Conservation (phyloP, 768 basidiomycete species). For the Trametes elegans region DNA sequence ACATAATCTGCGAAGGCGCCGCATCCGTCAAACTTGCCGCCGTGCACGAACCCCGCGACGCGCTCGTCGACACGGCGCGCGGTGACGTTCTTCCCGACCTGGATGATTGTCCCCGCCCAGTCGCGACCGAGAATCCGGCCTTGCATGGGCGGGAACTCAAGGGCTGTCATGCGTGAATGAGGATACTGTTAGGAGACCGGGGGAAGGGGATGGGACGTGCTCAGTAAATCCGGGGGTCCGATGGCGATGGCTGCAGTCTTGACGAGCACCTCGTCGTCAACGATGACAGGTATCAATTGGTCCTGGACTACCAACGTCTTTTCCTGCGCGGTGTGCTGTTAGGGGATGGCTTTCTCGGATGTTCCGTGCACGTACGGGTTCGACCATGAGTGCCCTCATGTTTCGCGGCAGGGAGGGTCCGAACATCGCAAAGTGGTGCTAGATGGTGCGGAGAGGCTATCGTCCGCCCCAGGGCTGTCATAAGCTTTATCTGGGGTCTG, state of each 20-base stretch:
- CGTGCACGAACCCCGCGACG: conserved; percentile 25
- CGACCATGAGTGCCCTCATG: not conserved
- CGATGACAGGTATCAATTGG: conserved; percentile 5
- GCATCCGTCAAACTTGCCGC: conserved; percentile 10
- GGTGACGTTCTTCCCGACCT: conserved; percentile 21
- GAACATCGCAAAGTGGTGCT: not conserved
- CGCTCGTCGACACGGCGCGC: conserved; percentile 23
- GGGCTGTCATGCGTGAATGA: not conserved
- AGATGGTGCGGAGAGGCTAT: no score
- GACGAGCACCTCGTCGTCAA: conserved; percentile 20
- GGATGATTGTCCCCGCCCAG: conserved; percentile 25
- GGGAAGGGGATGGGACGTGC: not conserved
- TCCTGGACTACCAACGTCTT: not conserved
- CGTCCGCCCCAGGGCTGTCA: no score
- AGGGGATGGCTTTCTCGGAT: not conserved
- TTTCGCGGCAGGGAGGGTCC: not conserved
- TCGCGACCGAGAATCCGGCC: conserved; percentile 26
- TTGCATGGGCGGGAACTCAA: not conserved
- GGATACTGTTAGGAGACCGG: no score
- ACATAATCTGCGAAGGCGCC: conserved; percentile 28
- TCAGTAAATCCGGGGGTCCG: conserved; percentile 14
- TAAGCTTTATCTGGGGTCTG: no score
- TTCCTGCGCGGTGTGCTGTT: not conserved
- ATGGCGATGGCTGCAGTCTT: conserved; percentile 12
- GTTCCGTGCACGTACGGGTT: not conserved